Evolutionary conservation across 1,139 yeast genomes (phyloP), one percentile per base, ranked within the genome.

Genomic region (Taphrina flavorubra): DNA sequence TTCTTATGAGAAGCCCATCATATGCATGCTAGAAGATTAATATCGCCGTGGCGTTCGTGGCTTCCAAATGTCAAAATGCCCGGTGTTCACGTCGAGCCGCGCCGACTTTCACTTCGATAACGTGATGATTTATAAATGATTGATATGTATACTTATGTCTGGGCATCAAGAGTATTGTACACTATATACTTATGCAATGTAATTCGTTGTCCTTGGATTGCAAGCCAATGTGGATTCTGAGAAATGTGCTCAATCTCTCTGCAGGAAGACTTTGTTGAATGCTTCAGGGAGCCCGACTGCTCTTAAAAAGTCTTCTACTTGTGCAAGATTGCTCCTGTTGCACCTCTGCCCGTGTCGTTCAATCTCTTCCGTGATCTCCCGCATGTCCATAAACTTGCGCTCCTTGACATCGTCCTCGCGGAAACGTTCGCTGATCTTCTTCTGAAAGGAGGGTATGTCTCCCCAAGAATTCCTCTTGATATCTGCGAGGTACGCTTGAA

Each of bases 401-500:
- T 20, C 51, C 7, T 36, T 53, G 8, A 34, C 37, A 20, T 25
- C 31, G 18, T 65, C 63, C 40, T 65, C 68, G 14, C 68, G 13
- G 18, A 57, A 57, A 20, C 68, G 57, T 51, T 65, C 68, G 8
- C 47, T 39, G 44, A 65, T 49, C 57, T 65, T 65, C 44, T 65
- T 65, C 18, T 65, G 68, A 16, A 57, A 58, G n/a, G 62, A 55
- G 8, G 68, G 68, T 25, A 65, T 58, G 34, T 65, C 63, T 18
- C 63, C 56, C 68, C 68, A 65, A 14, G 68, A 65, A 20, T 65
- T 65, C 16, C 63, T 18, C 51, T 65, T 65, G 57, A 65, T 57
- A 13, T 65, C 68, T 8, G 68, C 63, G 20, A 65, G 58, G 46
- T 65, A 65, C 6, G 68, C 63, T 40, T 57, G 63, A 11, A 56